These are phyloP conservation scores for Trifolium fragiferum DNA, from an alignment of 306 rosid genomes.

Conservation along the genomic window DNA sequence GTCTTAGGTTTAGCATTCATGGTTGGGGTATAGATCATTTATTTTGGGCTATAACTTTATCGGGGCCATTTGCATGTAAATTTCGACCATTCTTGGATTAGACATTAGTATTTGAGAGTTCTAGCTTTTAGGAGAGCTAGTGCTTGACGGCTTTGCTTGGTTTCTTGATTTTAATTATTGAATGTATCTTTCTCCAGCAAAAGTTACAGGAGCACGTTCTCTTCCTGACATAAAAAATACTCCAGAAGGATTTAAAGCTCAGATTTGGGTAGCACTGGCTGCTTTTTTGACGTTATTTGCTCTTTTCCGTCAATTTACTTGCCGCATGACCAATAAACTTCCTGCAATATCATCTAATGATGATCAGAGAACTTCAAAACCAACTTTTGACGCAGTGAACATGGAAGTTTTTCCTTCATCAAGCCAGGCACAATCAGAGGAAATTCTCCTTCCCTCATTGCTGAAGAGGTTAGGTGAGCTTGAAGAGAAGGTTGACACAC, in stretches of 20 bases:
- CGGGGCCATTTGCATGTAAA: constrained; percentile 5
- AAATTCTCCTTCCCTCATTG: constrained; percentile 68
- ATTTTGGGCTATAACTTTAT: not conserved
- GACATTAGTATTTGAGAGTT: constrained; percentile 2
- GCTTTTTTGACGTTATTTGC: constrained; percentile 65
- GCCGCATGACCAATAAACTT: constrained; percentile 58
- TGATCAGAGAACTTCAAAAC: constrained; percentile 48
- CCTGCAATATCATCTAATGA: constrained; percentile 49
- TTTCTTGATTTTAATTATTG: constrained; percentile 34
- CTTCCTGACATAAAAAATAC: constrained; percentile 44
- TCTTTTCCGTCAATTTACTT: constrained; percentile 54
- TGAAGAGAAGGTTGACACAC: constrained; percentile 85
- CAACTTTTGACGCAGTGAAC: constrained; percentile 45
- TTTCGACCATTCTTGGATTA: not conserved
- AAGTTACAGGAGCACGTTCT: constrained; percentile 58
- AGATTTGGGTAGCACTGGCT: constrained; percentile 60
- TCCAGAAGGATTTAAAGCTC: constrained; percentile 66
- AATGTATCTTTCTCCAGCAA: constrained; percentile 26
- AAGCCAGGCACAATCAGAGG: constrained; percentile 50
- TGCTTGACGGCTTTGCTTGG: constrained; percentile 2
- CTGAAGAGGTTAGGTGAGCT: constrained; percentile 78
- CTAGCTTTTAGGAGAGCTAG: constrained; percentile 2
- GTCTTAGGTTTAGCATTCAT: not conserved
- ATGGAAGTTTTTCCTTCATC: constrained; percentile 52
- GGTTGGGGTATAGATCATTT: not conserved